Percentiles rank a stretch among this genome's conserved stretches.
These are phyloP conservation scores for Botrytis cinerea DNA, from an alignment of 2,329 filamentous ascomycete species.

Conservation along the genomic window DNA sequence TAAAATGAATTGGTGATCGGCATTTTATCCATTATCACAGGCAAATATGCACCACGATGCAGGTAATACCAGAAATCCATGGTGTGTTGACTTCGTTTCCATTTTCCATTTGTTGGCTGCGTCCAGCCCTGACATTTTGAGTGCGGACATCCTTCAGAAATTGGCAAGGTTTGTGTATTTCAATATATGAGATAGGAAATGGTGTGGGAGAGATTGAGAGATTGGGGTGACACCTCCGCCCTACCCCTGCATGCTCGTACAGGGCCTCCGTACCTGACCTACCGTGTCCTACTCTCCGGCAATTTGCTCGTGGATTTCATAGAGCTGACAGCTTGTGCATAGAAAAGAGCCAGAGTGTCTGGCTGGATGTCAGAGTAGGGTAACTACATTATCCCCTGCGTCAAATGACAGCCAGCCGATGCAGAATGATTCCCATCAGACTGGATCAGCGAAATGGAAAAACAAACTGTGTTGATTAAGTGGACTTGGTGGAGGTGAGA, in stretches of 20 bases:
- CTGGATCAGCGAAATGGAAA: not conserved
- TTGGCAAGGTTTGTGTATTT: constrained; percentile 12
- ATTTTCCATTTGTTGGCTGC: constrained; percentile 5
- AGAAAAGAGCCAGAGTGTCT: not conserved
- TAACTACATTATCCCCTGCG: constrained; percentile 12
- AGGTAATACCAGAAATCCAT: constrained; percentile 16
- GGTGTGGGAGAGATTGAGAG: not conserved
- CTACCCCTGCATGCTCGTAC: constrained; percentile 21
- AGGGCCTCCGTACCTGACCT: constrained; percentile 2
- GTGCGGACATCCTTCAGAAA: constrained; percentile 5
- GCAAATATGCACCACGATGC: constrained; percentile 6
- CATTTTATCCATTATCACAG: constrained; percentile 10
- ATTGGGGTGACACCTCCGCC: constrained; percentile 17
- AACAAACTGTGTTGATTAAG: not conserved
- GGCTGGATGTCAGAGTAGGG: constrained; percentile 1
- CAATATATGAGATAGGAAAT: constrained; percentile 8
- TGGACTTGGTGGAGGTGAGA: constrained; percentile 4
- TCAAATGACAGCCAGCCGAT: constrained; percentile 18
- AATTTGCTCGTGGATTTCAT: constrained; percentile 5
- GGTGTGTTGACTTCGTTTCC: constrained; percentile 8
- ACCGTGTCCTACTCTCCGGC: constrained; percentile 17
- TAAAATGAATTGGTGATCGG: constrained; percentile 11
- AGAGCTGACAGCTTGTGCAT: constrained; percentile 21
- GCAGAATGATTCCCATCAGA: constrained; percentile 21
- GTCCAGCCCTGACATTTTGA: constrained; percentile 3